These are phyloP conservation scores for Cladosporium sphaerospermum DNA, from an alignment of 2,329 filamentous ascomycete genomes.

Conservation along the genomic window DNA sequence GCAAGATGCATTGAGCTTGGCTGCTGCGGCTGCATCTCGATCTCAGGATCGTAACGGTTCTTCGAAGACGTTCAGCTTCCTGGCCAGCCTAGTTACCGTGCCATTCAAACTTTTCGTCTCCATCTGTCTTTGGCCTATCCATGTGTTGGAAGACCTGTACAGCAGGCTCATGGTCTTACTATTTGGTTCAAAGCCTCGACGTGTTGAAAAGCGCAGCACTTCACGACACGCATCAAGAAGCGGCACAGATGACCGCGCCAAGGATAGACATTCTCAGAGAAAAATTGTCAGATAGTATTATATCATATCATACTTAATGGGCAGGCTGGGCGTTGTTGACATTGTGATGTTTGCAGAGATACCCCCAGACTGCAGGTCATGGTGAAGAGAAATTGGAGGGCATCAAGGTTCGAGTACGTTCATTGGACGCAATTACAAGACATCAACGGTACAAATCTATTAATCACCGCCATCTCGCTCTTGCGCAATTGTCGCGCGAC, in stretches of 20 bases:
- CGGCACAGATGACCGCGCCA: slow-evolving; percentile 1
- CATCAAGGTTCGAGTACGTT: no score
- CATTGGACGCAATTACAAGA: no score
- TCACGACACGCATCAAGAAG: neutral
- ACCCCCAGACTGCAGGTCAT: neutral
- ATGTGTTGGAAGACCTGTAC: slow-evolving; percentile 21
- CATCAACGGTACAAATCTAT: no score
- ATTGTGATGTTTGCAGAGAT: neutral
- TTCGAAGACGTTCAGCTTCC: neutral
- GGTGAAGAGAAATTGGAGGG: neutral
- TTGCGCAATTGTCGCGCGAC: no score
- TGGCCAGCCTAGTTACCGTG: slow-evolving; percentile 1
- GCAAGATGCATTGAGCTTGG: slow-evolving; percentile 73
- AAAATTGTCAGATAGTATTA: neutral
- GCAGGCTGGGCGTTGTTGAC: neutral
- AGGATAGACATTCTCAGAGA: neutral
- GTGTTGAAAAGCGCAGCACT: neutral
- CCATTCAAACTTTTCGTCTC: neutral
- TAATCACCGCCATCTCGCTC: no score
- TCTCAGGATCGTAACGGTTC: slow-evolving; percentile 3
- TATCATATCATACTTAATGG: neutral
- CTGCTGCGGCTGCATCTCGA: slow-evolving; percentile 61
- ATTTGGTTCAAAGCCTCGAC: slow-evolving; percentile 14
- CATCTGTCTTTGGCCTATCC: slow-evolving; percentile 16
- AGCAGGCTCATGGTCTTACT: slow-evolving; percentile 18